Evolutionary conservation across 495 filamentous ascomycete species (phyloP), one percentile per base, ranked within the genome.

Genomic region (Xylaria scruposa): DNA sequence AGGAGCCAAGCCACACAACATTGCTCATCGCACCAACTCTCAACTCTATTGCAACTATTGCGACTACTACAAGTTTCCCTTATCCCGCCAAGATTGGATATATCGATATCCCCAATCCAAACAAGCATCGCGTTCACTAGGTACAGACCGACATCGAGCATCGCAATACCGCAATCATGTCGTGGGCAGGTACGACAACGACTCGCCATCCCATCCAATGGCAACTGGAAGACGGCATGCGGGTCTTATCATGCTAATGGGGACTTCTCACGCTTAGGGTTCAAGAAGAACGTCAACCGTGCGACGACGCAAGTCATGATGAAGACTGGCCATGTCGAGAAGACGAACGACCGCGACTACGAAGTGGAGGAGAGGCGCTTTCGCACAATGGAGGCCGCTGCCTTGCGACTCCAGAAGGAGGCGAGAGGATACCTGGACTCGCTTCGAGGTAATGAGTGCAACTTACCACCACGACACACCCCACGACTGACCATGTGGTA

Each of bases 251-350:
- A 29, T 66, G 36, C 70, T 74, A 49, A 77, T 26, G 21, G 5
- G 4, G 10, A 60, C 60, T 60, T 60, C 38, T 53, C 7, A 3
- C 60, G 1, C 51, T 1, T 76, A 97, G 96, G 96, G 67, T 98
- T 99, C 84, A 98, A 98, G 88, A 98, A 98, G 81, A 97, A 95
- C 88, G 94, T 97, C 86, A 96, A 96, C 85, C 93, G 96, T 82
- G 95, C 96, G 72, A 97, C 95, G 82, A 98, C 97, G 81, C 95
- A 97, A 91, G 95, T 98, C 68, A 98, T 99, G 94, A 98, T 99
- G 96, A 99, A 98, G 87, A 95, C 96, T 24, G 94, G 96, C 58
- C 96, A 97, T 86, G 97, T 99, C 72, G 96, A 99, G 81, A 92
- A 95, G 82, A 98, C 96, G 1, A 97, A 94, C 79, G 97, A 99